These are phyloP conservation scores for Populus hybrid DNA, from an alignment of 441 rosid genomes.

Conservation along the genomic window DNA sequence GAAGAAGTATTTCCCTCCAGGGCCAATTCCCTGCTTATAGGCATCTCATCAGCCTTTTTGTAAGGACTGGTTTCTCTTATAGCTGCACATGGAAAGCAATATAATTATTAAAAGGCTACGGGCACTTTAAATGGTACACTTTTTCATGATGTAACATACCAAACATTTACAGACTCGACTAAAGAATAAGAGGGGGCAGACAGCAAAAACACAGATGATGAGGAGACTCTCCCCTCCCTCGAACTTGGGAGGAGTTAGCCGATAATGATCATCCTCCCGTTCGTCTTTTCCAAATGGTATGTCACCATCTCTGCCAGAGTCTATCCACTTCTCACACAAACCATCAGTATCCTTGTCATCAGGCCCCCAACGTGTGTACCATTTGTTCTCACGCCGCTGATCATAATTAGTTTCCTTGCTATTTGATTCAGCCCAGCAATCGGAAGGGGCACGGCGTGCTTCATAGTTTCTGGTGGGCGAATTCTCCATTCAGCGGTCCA, in stretches of 20 bases:
- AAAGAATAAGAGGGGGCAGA: too few relatives aligned
- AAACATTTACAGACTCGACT: too few relatives aligned
- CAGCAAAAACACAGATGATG: slow-evolving; percentile 22
- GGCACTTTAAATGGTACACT: too few relatives aligned
- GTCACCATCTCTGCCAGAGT: slow-evolving; percentile 74
- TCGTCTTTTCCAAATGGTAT: slow-evolving; percentile 54
- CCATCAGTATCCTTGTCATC: slow-evolving; percentile 64
- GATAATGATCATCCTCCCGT: slow-evolving; percentile 66
- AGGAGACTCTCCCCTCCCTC: slow-evolving; percentile 75
- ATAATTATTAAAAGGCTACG: too few relatives aligned
- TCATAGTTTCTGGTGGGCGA: slow-evolving; percentile 58
- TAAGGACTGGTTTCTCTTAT: too few relatives aligned
- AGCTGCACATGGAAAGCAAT: too few relatives aligned
- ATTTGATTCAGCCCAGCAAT: slow-evolving; percentile 76
- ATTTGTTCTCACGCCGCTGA: slow-evolving; percentile 94
- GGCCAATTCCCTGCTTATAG: slow-evolving; percentile 38
- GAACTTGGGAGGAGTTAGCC: slow-evolving; percentile 55
- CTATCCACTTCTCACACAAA: slow-evolving; percentile 56
- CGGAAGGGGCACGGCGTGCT: slow-evolving; percentile 67
- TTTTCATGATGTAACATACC: too few relatives aligned
- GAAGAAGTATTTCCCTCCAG: slow-evolving; percentile 39
- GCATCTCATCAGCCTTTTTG: too few relatives aligned
- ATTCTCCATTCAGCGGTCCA: slow-evolving; percentile 36
- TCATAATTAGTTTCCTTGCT: slow-evolving; percentile 70
- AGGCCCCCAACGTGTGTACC: slow-evolving; percentile 99